phyloP scores from a whole-genome alignment of 2,329 filamentous ascomycete genomes.

The Fusarium tupiense region DNA sequence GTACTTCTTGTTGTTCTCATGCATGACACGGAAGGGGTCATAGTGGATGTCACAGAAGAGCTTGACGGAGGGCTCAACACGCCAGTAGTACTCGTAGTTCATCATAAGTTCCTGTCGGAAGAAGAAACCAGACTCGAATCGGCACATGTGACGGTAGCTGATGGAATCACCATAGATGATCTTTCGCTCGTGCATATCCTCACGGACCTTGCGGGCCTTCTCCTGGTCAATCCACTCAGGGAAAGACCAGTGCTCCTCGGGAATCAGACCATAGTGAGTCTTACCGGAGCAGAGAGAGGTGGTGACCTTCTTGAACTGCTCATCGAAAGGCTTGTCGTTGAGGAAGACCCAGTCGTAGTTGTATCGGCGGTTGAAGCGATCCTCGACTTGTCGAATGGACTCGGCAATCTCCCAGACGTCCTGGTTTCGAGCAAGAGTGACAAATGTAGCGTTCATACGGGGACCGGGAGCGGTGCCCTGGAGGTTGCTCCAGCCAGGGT shows the following conservation, averaged over 20 bases:
- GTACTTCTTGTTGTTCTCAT: constrained; percentile 97
- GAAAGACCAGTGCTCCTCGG: constrained; percentile 96
- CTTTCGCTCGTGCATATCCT: constrained; percentile 93
- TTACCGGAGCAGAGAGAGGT: constrained; percentile 89
- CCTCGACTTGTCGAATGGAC: constrained; percentile 95
- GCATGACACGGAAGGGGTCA: constrained; percentile 97
- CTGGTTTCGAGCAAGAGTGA: constrained; percentile 90
- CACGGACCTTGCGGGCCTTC: constrained; percentile 86
- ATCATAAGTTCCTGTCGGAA: constrained; percentile 93
- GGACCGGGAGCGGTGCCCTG: constrained; percentile 67
- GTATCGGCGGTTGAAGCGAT: constrained; percentile 96
- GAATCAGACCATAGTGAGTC: constrained; percentile 89
- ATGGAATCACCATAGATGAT: constrained; percentile 98
- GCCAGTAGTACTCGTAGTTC: constrained; percentile 99
- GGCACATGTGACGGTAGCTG: constrained; percentile 99
- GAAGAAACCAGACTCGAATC: constrained; percentile 99
- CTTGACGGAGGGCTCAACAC: constrained; percentile 96
- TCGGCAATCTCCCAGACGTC: constrained; percentile 97
- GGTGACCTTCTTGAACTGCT: constrained; percentile 92
- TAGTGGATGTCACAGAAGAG: constrained; percentile 96
- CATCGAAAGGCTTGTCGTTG: constrained; percentile 94
- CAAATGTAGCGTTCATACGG: constrained; percentile 96
- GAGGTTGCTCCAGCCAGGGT: constrained; percentile 63
- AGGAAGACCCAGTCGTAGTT: constrained; percentile 99
- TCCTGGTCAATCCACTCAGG: constrained; percentile 96